Evolutionary conservation across 441 rosid species (phyloP).

Genomic region (Pelargonium fulgidum): DNA sequence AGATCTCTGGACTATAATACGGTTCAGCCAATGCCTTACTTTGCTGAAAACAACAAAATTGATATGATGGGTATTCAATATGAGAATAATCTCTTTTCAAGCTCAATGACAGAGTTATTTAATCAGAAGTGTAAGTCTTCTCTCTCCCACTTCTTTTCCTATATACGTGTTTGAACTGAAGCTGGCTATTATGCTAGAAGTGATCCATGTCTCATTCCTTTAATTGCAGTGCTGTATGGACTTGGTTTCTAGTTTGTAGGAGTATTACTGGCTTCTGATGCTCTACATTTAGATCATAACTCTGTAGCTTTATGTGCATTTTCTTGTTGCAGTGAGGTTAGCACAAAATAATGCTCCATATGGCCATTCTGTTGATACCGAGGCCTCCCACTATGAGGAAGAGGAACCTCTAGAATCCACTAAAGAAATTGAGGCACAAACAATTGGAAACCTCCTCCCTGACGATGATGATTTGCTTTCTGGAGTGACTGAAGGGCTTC

Average conservation of each 20-base stretch:
- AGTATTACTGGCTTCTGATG: slow-evolving; percentile 19
- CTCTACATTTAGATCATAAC: slow-evolving; percentile 2
- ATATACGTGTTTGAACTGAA: neutral
- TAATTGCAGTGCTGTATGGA: slow-evolving; percentile 7
- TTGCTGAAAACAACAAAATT: slow-evolving; percentile 28
- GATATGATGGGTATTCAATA: slow-evolving; percentile 29
- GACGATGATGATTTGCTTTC: slow-evolving; percentile 51
- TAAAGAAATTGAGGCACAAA: slow-evolving; percentile 61
- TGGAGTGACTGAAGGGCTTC: slow-evolving; percentile 45
- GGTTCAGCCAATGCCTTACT: slow-evolving; percentile 23
- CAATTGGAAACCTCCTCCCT: slow-evolving; percentile 67
- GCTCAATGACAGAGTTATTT: slow-evolving; percentile 53
- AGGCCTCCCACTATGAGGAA: slow-evolving; percentile 41
- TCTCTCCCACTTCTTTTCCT: neutral
- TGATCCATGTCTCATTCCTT: slow-evolving; percentile 5
- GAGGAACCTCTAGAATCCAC: slow-evolving; percentile 44
- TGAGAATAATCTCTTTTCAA: slow-evolving; percentile 57
- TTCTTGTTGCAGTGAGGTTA: slow-evolving; percentile 43
- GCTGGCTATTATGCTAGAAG: slow-evolving; percentile 4
- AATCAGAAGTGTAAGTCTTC: slow-evolving; percentile 39
- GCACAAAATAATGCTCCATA: slow-evolving; percentile 30
- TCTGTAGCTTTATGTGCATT: slow-evolving; percentile 13
- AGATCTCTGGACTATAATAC: slow-evolving; percentile 25
- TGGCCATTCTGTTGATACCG: slow-evolving; percentile 40
- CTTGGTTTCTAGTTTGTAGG: slow-evolving; percentile 14